Base-by-base conservation (phyloP, 208 protist genomes). In the Acanthamoeba rhysodes region DNA sequence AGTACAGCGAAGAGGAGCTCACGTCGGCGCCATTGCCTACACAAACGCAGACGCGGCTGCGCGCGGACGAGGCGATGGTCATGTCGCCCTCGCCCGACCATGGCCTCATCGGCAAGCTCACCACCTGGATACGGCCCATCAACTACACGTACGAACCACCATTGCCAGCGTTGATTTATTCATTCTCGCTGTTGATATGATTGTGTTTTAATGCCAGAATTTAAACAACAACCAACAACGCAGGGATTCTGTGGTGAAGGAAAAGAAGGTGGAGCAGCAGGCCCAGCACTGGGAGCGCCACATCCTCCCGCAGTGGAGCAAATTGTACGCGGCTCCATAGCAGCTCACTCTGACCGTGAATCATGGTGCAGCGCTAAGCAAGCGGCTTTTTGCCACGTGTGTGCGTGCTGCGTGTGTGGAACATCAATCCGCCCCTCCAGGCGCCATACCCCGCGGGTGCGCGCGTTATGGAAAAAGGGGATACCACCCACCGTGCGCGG, bases 1-100 rank as follows among this genome's bases (percentile, higher is more conserved):
- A 72, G 10, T 29, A 72, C 7, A n/a, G 9, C 6, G 66, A 72
- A n/a, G 66, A 72, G 66, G 66, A 72, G 66, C 66, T n/a, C 29
- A 72, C 29, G 66, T 12, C 8, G 10, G n/a, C 66, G 29, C 27
- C 62, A 10, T 29, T 45, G 41, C 41, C 41, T 1, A 45, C 41
- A 5, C 41, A 45, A 45, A 45, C 66, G 9, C 6, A 37, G n/a
- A 29, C 66, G 8, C 24, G 34, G 66, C 66, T 72, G 66, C 66
- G 66, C 66, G 66, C 29, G 24, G 66, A 72, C 27, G 74, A 22
- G 27, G 22, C 74, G 14, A 4, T 14, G 18, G 74, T 82, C 0
- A 55, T 82, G 74, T 82, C 74, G 24, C 74, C 74, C 32, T 82
- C 74, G 2, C 74, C 74, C 24, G 74, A 82, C 45, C 74, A 82